Evolutionary conservation across 441 rosid genomes (phyloP).

Genomic region (Erysimum cheiri): DNA sequence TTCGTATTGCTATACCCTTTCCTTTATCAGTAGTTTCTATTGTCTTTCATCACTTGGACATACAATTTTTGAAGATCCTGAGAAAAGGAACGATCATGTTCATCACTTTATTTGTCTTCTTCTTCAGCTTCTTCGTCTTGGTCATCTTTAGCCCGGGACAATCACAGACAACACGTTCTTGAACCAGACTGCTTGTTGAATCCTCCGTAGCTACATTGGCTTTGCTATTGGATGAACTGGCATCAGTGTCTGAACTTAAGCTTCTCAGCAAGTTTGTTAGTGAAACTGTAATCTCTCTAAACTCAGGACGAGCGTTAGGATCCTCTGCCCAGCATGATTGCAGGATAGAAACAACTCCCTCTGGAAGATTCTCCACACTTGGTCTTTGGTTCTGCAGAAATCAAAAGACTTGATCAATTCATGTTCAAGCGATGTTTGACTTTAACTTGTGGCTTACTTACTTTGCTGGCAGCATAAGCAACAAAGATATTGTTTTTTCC

Average conservation of each 20-base stretch:
- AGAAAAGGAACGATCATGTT: conserved; percentile 37
- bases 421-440: conserved; percentile 15
- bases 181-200: conserved; percentile 26
- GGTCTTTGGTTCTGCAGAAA: conserved; percentile 68
- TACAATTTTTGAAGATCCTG: conserved; percentile 35
- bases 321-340: conserved; percentile 71
- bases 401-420: conserved; percentile 5
- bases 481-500: conserved; percentile 55
- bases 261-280: conserved; percentile 46
- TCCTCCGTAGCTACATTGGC: conserved; percentile 29
- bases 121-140: conserved; percentile 22
- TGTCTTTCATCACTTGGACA: conserved; percentile 22
- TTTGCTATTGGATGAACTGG: conserved; percentile 4
- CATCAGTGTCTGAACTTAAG: conserved; percentile 31
- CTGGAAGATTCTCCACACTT: conserved; percentile 62
- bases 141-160: conserved; percentile 30
- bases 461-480: conserved; percentile 67
- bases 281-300: conserved; percentile 51
- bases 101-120: conserved; percentile 30
- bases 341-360: conserved; percentile 50
- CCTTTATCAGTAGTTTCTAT: background rate
- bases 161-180: conserved; percentile 34
- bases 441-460: conserved; percentile 47
- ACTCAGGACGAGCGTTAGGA: conserved; percentile 68
- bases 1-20: conserved; percentile 25